These are phyloP conservation scores for Massariosphaeria phaeospora DNA, from an alignment of 495 filamentous ascomycete species.

Conservation along the genomic window DNA sequence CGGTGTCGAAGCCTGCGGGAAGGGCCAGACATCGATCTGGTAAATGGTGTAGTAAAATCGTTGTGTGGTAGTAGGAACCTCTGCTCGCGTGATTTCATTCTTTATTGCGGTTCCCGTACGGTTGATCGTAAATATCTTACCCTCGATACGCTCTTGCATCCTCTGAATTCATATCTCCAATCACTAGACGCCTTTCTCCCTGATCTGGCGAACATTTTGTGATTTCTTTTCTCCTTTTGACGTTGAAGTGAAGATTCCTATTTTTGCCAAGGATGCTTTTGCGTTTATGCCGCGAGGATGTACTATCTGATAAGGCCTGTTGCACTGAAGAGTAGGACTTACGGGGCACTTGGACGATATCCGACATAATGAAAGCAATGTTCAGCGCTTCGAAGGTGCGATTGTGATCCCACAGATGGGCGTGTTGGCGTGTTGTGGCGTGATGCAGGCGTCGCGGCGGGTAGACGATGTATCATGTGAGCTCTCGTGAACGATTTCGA, in stretches of 20 bases:
- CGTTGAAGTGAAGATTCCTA: constrained; percentile 61
- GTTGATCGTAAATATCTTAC: constrained; percentile 24
- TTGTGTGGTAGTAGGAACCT: neutral
- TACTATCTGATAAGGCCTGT: constrained; percentile 63
- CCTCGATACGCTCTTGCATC: constrained; percentile 50
- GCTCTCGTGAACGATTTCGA: too few relatives aligned
- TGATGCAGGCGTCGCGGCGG: too few relatives aligned
- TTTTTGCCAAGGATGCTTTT: constrained; percentile 48
- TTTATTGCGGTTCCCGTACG: neutral
- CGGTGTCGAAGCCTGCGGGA: constrained; percentile 53
- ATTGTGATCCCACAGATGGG: too few relatives aligned
- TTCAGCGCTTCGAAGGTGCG: too few relatives aligned
- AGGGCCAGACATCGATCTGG: neutral
- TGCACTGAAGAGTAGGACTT: constrained; percentile 64
- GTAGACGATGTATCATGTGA: too few relatives aligned
- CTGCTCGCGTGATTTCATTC: neutral
- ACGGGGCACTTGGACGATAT: too few relatives aligned
- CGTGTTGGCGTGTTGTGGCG: too few relatives aligned
- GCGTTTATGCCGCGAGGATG: constrained; percentile 54
- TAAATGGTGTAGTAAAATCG: neutral
- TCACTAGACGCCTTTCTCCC: constrained; percentile 52
- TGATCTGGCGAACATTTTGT: constrained; percentile 42
- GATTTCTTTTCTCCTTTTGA: constrained; percentile 46
- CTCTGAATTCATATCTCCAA: constrained; percentile 53
- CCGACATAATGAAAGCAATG: too few relatives aligned